These are phyloP conservation scores for Babesia gibsoni DNA, from an alignment of 169 alveolate species.

Conservation along the genomic window DNA sequence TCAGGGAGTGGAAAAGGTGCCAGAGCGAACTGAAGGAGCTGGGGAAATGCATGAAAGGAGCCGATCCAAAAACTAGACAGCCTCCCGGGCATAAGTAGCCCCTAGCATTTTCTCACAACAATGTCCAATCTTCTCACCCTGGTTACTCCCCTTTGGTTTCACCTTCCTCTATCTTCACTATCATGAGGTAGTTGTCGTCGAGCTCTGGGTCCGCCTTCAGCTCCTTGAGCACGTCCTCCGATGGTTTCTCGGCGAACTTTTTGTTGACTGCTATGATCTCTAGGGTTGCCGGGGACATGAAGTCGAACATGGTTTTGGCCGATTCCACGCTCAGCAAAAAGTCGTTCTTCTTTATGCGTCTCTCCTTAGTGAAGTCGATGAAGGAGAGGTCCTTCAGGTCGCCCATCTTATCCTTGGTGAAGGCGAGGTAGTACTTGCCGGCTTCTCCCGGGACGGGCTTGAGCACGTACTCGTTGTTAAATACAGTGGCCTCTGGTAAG, in stretches of 20 bases:
- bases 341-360: constrained; percentile 25
- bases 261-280: constrained; percentile 35
- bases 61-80: not conserved
- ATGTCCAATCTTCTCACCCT: not conserved
- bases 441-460: constrained; percentile 24
- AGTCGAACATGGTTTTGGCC: constrained; percentile 52
- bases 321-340: constrained; percentile 44
- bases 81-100: too few relatives aligned
- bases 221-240: constrained; percentile 41
- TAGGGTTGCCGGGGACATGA: constrained; percentile 50
- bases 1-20: constrained; percentile 69
- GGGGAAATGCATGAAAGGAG: constrained; percentile 19
- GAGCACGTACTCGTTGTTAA: constrained; percentile 18
- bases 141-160: not conserved
- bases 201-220: constrained; percentile 44
- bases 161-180: constrained; percentile 11
- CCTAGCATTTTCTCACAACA: not conserved
- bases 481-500: not conserved
- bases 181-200: constrained; percentile 38
- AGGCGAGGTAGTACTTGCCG: constrained; percentile 17
- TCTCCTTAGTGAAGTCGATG: constrained; percentile 43
- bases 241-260: constrained; percentile 33
- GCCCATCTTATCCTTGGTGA: constrained; percentile 39
- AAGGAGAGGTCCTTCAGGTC: constrained; percentile 36
- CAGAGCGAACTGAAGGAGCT: constrained; percentile 60